Conservation (phyloP, 768 basidiomycete genomes). For the Xanthoconium purpureum region DNA sequence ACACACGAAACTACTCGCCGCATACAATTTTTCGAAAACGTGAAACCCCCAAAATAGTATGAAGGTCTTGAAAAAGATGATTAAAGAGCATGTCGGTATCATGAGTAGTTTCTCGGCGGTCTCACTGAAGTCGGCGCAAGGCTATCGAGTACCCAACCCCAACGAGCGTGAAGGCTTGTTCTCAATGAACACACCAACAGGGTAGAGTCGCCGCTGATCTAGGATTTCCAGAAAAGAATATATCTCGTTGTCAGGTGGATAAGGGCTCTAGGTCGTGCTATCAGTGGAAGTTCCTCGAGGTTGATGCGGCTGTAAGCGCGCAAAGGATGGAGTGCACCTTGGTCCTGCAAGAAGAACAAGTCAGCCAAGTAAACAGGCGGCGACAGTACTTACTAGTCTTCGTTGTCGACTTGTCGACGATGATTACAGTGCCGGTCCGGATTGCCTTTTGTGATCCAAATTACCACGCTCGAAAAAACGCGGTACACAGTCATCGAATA, state of each 20-base stretch:
- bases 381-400: too few species aligned
- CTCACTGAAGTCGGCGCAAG: constrained; percentile 66
- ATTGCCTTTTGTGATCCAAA: constrained; percentile 23
- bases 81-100: constrained; percentile 73
- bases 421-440: neutral
- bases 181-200: neutral
- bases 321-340: constrained; percentile 49
- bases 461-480: constrained; percentile 37
- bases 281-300: constrained; percentile 53
- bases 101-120: constrained; percentile 70
- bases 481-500: neutral
- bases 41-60: constrained; percentile 68
- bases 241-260: constrained; percentile 63
- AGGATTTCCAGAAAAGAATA: constrained; percentile 76
- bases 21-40: constrained; percentile 72
- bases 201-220: constrained; percentile 51
- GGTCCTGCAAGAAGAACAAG: constrained; percentile 41
- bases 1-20: constrained; percentile 41
- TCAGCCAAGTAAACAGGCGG: too few species aligned
- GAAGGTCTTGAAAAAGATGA: constrained; percentile 80
- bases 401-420: too few species aligned
- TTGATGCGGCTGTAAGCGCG: constrained; percentile 41
- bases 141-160: constrained; percentile 75
- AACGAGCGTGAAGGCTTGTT: constrained; percentile 27
- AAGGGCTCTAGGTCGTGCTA: constrained; percentile 61